These are phyloP conservation scores for Aspergillus mulundensis DNA, from an alignment of 495 filamentous ascomycete genomes.

Conservation along the genomic window DNA sequence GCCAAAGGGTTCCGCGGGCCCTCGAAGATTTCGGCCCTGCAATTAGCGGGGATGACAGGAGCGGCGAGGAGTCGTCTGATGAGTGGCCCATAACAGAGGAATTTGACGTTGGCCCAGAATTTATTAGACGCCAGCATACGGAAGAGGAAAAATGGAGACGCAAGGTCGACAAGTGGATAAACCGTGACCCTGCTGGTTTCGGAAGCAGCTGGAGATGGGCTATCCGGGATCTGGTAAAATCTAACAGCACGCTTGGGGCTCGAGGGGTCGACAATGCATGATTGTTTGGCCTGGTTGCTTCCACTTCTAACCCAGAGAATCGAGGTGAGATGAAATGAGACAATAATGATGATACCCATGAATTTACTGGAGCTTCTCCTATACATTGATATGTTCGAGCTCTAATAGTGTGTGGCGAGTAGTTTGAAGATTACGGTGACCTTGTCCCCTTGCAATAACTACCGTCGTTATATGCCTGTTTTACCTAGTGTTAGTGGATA, in stretches of 20 bases:
- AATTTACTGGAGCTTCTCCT: conserved; percentile 10
- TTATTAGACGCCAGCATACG: conserved; percentile 79
- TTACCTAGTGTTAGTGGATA: conserved; percentile 8
- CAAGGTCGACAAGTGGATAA: conserved; percentile 75
- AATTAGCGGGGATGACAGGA: conserved; percentile 51
- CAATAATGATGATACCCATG: conserved; percentile 16
- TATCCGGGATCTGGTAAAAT: conserved; percentile 45
- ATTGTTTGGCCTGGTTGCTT: conserved; percentile 4
- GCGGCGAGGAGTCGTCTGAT: conserved; percentile 49
- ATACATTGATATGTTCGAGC: conserved; percentile 6
- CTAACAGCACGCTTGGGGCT: conserved; percentile 20
- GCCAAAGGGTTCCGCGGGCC: conserved; percentile 24
- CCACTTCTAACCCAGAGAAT: not conserved
- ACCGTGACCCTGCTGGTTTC: conserved; percentile 38
- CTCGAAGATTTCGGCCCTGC: conserved; percentile 30
- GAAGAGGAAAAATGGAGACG: conserved; percentile 89
- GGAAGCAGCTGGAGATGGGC: conserved; percentile 53
- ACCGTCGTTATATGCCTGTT: conserved; percentile 5
- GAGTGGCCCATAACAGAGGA: conserved; percentile 90
- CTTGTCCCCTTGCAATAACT: not conserved
- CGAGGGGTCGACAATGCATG: conserved; percentile 14
- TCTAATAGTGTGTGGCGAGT: conserved; percentile 6
- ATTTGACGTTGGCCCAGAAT: conserved; percentile 95
- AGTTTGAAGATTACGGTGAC: conserved; percentile 6
- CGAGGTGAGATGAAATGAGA: conserved; percentile 3